phyloP scores from a whole-genome alignment of 163 green algal genomes.

The Scenedesmus sp. region DNA sequence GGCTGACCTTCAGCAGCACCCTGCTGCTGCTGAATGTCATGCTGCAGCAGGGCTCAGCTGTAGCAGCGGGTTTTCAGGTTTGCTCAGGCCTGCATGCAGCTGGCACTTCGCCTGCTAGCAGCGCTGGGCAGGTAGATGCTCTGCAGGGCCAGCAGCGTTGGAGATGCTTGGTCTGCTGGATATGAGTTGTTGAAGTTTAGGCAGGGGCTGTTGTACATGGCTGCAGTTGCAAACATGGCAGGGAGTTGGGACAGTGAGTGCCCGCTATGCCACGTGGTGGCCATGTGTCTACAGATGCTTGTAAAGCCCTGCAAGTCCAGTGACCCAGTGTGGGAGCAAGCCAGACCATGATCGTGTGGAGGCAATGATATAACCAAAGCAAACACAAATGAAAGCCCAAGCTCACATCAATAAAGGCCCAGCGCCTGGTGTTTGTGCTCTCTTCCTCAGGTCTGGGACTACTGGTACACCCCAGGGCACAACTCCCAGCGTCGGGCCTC shows the following conservation, averaged over 20 bases:
- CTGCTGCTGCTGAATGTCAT: background rate
- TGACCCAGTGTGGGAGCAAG: too few species aligned
- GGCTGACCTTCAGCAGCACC: slow-evolving; percentile 19
- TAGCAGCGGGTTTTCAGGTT: background rate
- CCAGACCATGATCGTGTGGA: too few species aligned
- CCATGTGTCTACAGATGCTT: too few species aligned
- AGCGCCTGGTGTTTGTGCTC: background rate
- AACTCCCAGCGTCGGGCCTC: background rate
- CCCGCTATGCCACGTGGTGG: too few species aligned
- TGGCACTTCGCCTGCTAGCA: background rate
- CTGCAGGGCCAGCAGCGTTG: too few species aligned
- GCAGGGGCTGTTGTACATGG: too few species aligned
- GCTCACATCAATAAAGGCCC: background rate
- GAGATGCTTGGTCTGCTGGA: background rate
- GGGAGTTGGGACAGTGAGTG: too few species aligned
- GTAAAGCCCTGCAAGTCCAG: too few species aligned
- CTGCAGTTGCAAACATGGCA: too few species aligned
- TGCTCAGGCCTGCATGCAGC: background rate
- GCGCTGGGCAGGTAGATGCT: background rate
- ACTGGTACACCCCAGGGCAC: background rate
- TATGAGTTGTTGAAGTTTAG: too few species aligned
- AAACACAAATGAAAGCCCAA: background rate
- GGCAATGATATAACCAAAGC: too few species aligned
- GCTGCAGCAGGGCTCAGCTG: background rate
- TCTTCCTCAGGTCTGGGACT: background rate